Conservation (phyloP, 2,329 filamentous ascomycete genomes). For the Fusarium albidum region DNA sequence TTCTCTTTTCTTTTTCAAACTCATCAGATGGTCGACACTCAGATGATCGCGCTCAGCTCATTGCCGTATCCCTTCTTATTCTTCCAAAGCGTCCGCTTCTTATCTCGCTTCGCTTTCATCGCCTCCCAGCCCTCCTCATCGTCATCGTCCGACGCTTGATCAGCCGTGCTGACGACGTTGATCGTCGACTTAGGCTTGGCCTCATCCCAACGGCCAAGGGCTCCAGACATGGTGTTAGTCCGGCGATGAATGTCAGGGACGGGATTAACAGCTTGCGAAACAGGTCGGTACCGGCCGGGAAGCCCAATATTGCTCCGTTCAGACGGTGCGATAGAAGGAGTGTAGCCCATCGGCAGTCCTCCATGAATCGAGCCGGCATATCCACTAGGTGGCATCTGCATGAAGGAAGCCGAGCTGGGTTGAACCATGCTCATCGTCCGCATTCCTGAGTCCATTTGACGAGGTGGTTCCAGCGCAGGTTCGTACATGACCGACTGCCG, state of each 20-base stretch:
- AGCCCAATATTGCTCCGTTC: conserved; percentile 94
- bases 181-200: conserved; percentile 45
- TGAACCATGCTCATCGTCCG: conserved; percentile 88
- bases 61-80: conserved; percentile 63
- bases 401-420: conserved; percentile 67
- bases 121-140: conserved; percentile 75
- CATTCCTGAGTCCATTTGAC: conserved; percentile 55
- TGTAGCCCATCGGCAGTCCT: conserved; percentile 67
- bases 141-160: conserved; percentile 60
- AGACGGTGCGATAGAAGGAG: conserved; percentile 91
- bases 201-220: conserved; percentile 43
- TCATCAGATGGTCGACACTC: conserved; percentile 28
- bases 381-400: conserved; percentile 51
- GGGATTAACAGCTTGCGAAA: conserved; percentile 68
- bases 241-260: conserved; percentile 43
- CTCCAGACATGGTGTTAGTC: conserved; percentile 47
- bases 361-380: conserved; percentile 44
- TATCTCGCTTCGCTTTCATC: conserved; percentile 74
- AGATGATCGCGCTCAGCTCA: conserved; percentile 59
- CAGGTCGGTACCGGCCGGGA: conserved; percentile 88
- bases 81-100: conserved; percentile 73
- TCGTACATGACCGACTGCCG: conserved; percentile 59
- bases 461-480: conserved; percentile 53
- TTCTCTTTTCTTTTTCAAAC: conserved; percentile 33
- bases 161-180: conserved; percentile 51